Base-by-base conservation (phyloP, 495 filamentous ascomycete species). In the Aspergillus wentii region DNA sequence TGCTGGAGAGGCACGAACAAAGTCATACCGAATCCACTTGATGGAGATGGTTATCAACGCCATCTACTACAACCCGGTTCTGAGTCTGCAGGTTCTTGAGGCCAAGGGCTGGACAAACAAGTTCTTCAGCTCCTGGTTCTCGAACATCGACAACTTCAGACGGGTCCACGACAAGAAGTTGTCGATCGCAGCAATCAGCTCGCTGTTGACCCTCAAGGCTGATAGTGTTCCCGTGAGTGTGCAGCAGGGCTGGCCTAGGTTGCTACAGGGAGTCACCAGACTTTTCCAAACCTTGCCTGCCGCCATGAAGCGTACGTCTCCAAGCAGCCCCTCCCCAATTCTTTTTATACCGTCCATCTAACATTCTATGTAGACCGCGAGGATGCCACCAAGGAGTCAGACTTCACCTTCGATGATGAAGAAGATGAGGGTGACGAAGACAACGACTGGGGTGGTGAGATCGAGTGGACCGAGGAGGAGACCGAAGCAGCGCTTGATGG, bases 21-120 rank as follows among this genome's bases (percentile, higher is more conserved):
- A 92, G 72, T 86, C 86, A 9, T 94, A 95, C 67, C 79, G 83
- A 46, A 86, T 98, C 29, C 91, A 97, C 61, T 65, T 98, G 33
- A 94, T 98, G 87, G 94, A 97, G 69, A 95, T 98, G 85, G 79
- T 97, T 35, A 92, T 98, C 74, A 97, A 98, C 63, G 84, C 84
- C 35, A 88, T 96, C 46, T 95, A 97, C 72, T 97, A 97, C 68
- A 95, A 95, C 66, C 88, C 92, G 2, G 58, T 74, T 23, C 75
- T 95, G 41, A 69, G 85, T 43, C 73, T 98, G 19, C 86, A 88
- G 35, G 76, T 94, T 14, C 71, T 98, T 26, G 92, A 98, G 62
- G 59, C 72, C n/a, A 88, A 91, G 38, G 82, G 78, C 39, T 95
- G 87, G 90, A 98, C 92, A n/a, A 97, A 97, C 64, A 95, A 94